These are phyloP conservation scores for Trichophyton verrucosum DNA, from an alignment of 2,329 filamentous ascomycete genomes.

Conservation along the genomic window DNA sequence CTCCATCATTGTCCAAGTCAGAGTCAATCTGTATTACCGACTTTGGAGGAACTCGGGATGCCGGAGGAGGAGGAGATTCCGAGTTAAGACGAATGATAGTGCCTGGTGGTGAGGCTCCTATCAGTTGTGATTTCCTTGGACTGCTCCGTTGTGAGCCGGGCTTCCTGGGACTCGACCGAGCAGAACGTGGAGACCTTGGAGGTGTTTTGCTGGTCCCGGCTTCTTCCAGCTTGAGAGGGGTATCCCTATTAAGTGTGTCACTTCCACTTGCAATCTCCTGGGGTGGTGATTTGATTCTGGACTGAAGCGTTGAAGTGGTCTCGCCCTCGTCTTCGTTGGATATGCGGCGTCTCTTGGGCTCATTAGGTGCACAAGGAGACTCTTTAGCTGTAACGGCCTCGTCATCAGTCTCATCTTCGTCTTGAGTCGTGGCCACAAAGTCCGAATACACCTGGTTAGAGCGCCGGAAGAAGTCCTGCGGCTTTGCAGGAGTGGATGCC, in stretches of 20 bases:
- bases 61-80: not conserved
- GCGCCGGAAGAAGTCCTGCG: slow-evolving; percentile 38
- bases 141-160: not conserved
- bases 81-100: not conserved
- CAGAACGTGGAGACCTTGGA: not conserved
- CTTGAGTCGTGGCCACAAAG: slow-evolving; percentile 27
- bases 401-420: slow-evolving; percentile 9
- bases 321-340: slow-evolving; percentile 13
- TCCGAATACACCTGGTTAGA: slow-evolving; percentile 37
- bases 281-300: not conserved
- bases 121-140: not conserved
- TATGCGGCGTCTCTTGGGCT: slow-evolving; percentile 17
- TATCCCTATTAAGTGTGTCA: not conserved
- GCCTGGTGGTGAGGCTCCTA: not conserved
- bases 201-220: not conserved
- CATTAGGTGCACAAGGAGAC: slow-evolving; percentile 11
- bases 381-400: slow-evolving; percentile 10
- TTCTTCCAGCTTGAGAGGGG: not conserved
- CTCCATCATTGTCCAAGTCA: slow-evolving; percentile 1
- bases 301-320: not conserved
- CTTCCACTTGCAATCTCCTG: not conserved
- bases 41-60: not conserved
- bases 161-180: not conserved
- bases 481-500: slow-evolving; percentile 22
- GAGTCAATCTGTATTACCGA: not conserved